Base-by-base conservation (phyloP, 768 basidiomycete species). In the Pisolithus orientalis region DNA sequence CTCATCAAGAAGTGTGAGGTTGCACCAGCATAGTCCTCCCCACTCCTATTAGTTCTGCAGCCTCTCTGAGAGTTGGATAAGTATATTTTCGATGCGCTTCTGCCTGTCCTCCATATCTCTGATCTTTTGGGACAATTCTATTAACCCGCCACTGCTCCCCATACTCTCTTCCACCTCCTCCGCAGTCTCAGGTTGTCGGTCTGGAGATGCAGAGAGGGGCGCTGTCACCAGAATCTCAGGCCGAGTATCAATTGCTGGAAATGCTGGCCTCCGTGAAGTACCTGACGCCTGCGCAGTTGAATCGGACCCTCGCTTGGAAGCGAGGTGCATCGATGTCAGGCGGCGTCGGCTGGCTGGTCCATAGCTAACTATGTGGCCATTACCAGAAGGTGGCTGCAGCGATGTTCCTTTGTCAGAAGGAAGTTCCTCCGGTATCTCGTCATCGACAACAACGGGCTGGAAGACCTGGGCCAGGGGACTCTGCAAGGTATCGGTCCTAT, bases 381-480 rank as follows among this genome's bases (percentile, higher is more conserved):
- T 49, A 38, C 61, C 47, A 4, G 59, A 49, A 14, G 56, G 59
- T 9, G 52, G 31, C 29, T 54, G 49, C 40, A 56, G 28, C 17
- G 50, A 51, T 21, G 45, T 56, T 5, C 39, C 53, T 1, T 25
- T 47, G 31, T 62, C 59, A 13, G 53, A 54, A 8, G 47, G 52
- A 13, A 72, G 68, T 51, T 73, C 71, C 42, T 68, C 62, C 1
- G 62, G 60, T 7, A 70, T 67, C 17, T 73, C 67, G 1, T 80
- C 78, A 47, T 83, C 80, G 14, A 86, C 69, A 6, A 82, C 49
- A 17, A 90, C 56, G 11, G 87, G 85, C 51, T 84, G 84, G 63
- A 80, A 91, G 13, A 88, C 72, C 62, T 88, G 86, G 2, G 86
- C 86, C 3, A 91, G 74, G 14, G 90, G 88, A 46, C 67, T 73